Evolutionary conservation across 768 basidiomycete genomes (phyloP).

Genomic region (Cyathus striatus): DNA sequence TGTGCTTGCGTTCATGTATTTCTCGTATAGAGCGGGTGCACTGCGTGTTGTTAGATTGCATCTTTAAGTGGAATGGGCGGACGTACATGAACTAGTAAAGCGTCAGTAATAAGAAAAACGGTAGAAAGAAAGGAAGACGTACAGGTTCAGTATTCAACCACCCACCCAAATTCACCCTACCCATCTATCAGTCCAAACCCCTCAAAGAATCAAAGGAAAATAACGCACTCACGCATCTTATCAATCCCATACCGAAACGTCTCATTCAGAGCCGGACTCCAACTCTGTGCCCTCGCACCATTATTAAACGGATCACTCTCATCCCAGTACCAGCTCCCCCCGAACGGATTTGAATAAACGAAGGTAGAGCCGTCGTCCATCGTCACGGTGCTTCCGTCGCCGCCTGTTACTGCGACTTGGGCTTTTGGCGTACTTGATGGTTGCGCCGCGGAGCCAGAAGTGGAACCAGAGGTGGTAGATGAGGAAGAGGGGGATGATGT

Average conservation of each 20-base stretch:
- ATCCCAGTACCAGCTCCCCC: slow-evolving; percentile 88
- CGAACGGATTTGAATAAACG: slow-evolving; percentile 76
- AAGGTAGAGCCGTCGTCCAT: slow-evolving; percentile 82
- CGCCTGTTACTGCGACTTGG: slow-evolving; percentile 54
- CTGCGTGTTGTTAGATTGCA: slow-evolving; percentile 26
- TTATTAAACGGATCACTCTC: slow-evolving; percentile 80
- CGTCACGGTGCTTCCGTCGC: slow-evolving; percentile 73
- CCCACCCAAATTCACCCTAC: slow-evolving; percentile 90
- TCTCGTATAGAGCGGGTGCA: slow-evolving; percentile 69
- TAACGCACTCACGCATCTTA: slow-evolving; percentile 39
- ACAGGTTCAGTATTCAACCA: slow-evolving; percentile 92
- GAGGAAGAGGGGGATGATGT: no score
- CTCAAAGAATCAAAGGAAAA: slow-evolving; percentile 2
- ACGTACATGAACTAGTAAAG: slow-evolving; percentile 60
- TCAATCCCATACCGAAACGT: slow-evolving; percentile 76
- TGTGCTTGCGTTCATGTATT: slow-evolving; percentile 39
- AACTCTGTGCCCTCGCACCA: slow-evolving; percentile 75
- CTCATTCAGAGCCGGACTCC: slow-evolving; percentile 80
- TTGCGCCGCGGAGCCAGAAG: slow-evolving; percentile 8
- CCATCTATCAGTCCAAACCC: slow-evolving; percentile 3
- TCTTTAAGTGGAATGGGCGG: slow-evolving; percentile 1
- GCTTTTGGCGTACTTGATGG: slow-evolving; percentile 17
- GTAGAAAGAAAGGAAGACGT: slow-evolving; percentile 24
- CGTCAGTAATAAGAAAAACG: slow-evolving; percentile 1
- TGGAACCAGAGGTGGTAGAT: no score